Percentiles rank a stretch among this genome's conserved stretches.
Evolutionary conservation across 2,329 filamentous ascomycete species (phyloP).

Genomic region (Fusarium sacchari): DNA sequence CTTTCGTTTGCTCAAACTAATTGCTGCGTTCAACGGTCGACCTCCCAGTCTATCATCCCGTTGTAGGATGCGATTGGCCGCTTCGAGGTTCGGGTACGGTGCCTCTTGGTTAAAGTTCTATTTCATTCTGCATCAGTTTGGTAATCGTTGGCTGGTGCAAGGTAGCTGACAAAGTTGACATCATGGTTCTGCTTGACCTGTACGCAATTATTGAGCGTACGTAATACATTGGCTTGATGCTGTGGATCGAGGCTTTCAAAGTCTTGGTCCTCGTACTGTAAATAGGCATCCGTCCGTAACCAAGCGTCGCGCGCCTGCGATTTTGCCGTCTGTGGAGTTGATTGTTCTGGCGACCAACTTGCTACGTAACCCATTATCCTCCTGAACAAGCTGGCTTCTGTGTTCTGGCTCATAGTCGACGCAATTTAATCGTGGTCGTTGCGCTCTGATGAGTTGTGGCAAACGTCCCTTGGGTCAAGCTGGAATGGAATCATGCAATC

Average conservation of each 20-base stretch:
- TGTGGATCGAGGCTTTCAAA: not conserved
- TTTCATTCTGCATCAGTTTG: not conserved
- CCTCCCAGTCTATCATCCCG: not conserved
- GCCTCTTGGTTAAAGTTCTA: not conserved
- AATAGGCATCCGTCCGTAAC: not conserved
- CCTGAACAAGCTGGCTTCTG: not conserved
- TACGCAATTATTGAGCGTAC: not conserved
- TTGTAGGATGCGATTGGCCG: not conserved
- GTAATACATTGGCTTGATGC: not conserved
- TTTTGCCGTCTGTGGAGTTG: not conserved
- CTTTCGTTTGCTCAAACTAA: not conserved
- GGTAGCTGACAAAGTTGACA: not conserved
- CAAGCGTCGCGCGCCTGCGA: not conserved
- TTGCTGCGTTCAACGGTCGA: not conserved
- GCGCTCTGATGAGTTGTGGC: not conserved
- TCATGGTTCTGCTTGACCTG: not conserved
- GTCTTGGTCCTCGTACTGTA: not conserved
- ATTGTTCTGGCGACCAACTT: not conserved
- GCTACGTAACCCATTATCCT: not conserved
- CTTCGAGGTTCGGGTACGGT: not conserved
- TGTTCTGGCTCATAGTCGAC: not conserved
- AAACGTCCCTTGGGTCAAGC: not conserved
- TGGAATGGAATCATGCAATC: not conserved
- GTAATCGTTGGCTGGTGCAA: not conserved
- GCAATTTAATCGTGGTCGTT: not conserved